Percentiles rank a stretch among this genome's conserved stretches.
These are phyloP conservation scores for Flaveria linearis DNA, from an alignment of 129 eudicot species.

Conservation along the genomic window DNA sequence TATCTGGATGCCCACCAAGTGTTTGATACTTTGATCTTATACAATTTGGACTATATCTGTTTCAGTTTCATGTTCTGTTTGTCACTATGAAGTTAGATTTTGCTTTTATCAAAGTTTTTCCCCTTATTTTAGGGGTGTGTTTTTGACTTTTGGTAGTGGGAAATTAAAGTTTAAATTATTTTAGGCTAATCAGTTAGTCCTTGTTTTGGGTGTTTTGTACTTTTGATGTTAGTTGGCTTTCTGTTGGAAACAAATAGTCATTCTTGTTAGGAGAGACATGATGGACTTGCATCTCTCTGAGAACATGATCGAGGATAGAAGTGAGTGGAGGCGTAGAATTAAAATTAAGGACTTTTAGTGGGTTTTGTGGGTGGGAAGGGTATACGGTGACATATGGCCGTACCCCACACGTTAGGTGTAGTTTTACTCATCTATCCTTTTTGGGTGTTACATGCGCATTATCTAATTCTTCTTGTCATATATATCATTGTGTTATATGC, in stretches of 20 bases:
- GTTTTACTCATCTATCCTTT: no score
- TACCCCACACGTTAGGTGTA: no score
- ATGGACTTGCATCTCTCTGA: no score
- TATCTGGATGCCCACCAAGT: constrained; percentile 21
- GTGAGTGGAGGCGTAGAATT: no score
- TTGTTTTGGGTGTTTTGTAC: constrained; percentile 1
- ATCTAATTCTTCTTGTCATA: no score
- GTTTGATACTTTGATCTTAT: constrained; percentile 22
- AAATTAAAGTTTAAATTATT: not conserved
- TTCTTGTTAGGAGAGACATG: no score
- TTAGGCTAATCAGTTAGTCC: not conserved
- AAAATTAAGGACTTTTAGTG: no score
- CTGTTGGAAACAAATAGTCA: not conserved
- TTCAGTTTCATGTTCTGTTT: constrained; percentile 11
- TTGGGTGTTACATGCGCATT: no score
- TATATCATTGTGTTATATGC: no score
- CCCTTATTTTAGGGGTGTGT: not conserved
- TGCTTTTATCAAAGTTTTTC: not conserved
- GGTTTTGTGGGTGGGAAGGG: no score
- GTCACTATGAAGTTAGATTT: not conserved
- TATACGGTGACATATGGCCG: no score
- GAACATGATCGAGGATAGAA: no score
- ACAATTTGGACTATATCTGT: constrained; percentile 8
- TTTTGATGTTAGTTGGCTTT: not conserved
- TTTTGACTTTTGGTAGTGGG: not conserved